These are phyloP conservation scores for Balakata baccata DNA, from an alignment of 345 rosid genomes.

Conservation along the genomic window DNA sequence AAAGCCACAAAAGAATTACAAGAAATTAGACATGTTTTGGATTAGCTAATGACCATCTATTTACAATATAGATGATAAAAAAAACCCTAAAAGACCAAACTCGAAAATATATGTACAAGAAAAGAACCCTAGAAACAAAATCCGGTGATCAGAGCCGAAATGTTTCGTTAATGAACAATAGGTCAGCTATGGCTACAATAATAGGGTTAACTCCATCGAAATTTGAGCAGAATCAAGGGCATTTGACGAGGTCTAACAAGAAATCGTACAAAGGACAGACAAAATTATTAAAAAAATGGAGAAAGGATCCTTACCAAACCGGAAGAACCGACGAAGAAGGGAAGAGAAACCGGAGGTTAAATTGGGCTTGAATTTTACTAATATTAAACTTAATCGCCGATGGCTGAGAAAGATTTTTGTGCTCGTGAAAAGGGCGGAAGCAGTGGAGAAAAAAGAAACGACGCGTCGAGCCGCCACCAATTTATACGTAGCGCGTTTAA, in stretches of 20 bases:
- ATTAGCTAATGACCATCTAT: slow-evolving; percentile 1
- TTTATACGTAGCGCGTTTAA: neutral
- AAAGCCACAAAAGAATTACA: neutral
- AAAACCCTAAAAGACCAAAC: neutral
- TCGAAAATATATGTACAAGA: neutral
- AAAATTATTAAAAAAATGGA: neutral
- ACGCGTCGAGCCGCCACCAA: slow-evolving; percentile 6
- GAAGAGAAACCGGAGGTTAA: slow-evolving; percentile 8
- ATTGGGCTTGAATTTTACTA: neutral
- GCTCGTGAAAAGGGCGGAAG: neutral
- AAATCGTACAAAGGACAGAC: neutral
- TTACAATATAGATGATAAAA: slow-evolving; percentile 4
- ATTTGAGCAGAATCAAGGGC: neutral
- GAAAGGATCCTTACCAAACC: slow-evolving; percentile 18
- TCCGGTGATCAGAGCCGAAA: neutral
- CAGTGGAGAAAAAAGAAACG: neutral
- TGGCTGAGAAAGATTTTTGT: neutral
- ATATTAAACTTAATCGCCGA: neutral
- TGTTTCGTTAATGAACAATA: neutral
- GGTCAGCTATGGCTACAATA: neutral
- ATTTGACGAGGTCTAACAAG: neutral
- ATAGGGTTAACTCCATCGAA: neutral
- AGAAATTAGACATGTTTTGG: neutral
- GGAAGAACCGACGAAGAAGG: slow-evolving; percentile 21
- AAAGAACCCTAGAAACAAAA: slow-evolving; percentile 4